phyloP scores from a whole-genome alignment of 805 yeast genomes.

The Nakazawaea ishiwadae region DNA sequence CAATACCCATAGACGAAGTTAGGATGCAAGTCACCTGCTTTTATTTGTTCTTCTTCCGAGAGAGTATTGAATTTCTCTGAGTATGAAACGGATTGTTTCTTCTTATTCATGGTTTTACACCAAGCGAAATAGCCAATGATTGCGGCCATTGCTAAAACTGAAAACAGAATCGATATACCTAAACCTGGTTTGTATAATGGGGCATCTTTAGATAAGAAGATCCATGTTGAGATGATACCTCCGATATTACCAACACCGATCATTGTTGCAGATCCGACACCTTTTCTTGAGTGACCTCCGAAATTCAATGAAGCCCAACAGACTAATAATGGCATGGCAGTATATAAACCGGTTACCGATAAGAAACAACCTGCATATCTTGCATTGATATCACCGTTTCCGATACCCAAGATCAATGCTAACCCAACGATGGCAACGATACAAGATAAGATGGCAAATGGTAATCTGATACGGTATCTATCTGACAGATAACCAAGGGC shows the following conservation, averaged over 20 bases:
- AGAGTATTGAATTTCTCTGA: conserved; percentile 22
- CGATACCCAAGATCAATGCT: conserved; percentile 41
- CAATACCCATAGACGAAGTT: conserved; percentile 32
- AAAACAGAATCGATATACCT: conserved; percentile 36
- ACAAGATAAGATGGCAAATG: conserved; percentile 24
- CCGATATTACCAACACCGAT: conserved; percentile 64
- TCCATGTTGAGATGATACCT: conserved; percentile 52
- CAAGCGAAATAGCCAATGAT: conserved; percentile 29
- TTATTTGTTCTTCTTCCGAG: conserved; percentile 24
- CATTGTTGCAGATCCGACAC: conserved; percentile 54
- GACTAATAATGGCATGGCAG: conserved; percentile 53
- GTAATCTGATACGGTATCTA: conserved; percentile 35
- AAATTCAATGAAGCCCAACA: conserved; percentile 56
- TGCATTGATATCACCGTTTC: conserved; percentile 27
- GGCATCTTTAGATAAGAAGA: conserved; percentile 43
- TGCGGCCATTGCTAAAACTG: conserved; percentile 34
- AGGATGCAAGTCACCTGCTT: conserved; percentile 36
- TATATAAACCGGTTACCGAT: conserved; percentile 44
- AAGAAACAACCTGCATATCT: conserved; percentile 55
- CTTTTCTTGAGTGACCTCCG: conserved; percentile 49
- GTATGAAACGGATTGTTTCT: conserved; percentile 15
- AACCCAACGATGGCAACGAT: conserved; percentile 41
- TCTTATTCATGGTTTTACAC: conserved; percentile 24
- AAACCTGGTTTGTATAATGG: conserved; percentile 49
- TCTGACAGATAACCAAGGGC: conserved; percentile 64